Base-by-base conservation (phyloP, 1,284 basidiomycete genomes). In the Neolentinus lepideus region DNA sequence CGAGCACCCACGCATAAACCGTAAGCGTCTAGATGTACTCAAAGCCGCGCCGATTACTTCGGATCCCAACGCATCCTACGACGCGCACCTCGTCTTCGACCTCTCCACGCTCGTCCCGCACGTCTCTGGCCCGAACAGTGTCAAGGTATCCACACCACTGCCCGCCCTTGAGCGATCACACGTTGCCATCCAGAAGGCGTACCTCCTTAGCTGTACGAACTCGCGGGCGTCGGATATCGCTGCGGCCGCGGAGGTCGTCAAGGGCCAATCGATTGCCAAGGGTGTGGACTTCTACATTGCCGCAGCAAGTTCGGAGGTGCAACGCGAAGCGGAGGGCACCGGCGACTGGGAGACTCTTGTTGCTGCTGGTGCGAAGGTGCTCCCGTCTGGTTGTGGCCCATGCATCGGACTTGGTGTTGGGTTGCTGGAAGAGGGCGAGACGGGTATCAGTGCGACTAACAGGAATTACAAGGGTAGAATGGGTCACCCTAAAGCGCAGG, bases 391-490 rank as follows among this genome's bases (percentile, higher is more conserved):
- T 1, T 99, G 97, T 67, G 97, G 96, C 0, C 96, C 96, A 0
- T 99, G 97, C 70, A 99, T 99, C 60, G 97, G 97, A 22, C 80
- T 99, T 3, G 96, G 96, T 2, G 88, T 87, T 1, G 97, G 97
- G 14, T 74, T 99, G 54, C 75, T 99, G 24, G 87, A 98, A 68
- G 95, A 98, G 64, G 96, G 96, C 2, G 81, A 99, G 72, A 88
- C 89, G 1, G 96, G 96, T 0, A 99, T 99, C 68, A 95, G 92
- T 63, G 96, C 97, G 4, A 99, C 96, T 12, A 99, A 99, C 73
- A 80, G 96, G 68, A 99, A 99, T 68, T 99, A 98, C 76, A 99
- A 99, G 76, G 96, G 96, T 3, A 80, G 96, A 10, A 99, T 99
- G 96, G 96, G 96, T 1, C 85, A 88, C 63, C 96, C 97, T 0